Evolutionary conservation across 306 rosid species (phyloP), one percentile per base, ranked within the genome.

Genomic region (Argentina anserina): DNA sequence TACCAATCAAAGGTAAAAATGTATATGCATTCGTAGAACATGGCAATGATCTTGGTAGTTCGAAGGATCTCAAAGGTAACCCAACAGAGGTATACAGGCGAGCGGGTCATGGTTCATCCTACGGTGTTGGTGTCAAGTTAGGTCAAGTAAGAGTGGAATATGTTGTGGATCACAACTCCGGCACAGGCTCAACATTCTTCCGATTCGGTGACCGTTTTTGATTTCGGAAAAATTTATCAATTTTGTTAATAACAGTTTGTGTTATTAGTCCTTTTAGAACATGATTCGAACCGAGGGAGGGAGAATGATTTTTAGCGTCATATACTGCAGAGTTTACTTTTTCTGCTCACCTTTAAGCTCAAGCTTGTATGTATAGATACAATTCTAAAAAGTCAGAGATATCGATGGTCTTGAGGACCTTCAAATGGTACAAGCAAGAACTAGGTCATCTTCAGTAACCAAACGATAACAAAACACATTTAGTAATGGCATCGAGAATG

Each of bases 191-290:
- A 29, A 61, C 92, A n/a, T 91, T 90, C 80, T 90, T 95, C 89
- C 96, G 99, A 52, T 95, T 91, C 11, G 97, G 97, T 42, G 99
- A 95, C 82, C 83, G 97, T 79, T 95, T 95, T 83, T 95, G 83
- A 91, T 85, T 60, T 78, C 72, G 28, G 47, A 67, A 29, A 46
- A 53, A 65, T 74, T 68, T 14, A 9, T 33, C 78, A 56, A 43
- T 73, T 71, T 75, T 85, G 69, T 67, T 75, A 46, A 77, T 60
- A 76, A 60, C 12, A 39, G 52, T 77, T 82, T 72, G 65, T 64
- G 75, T 81, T 21, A 43, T 23, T 14, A 61, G 71, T 76, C 56
- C 72, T 75, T 72, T 36, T 65, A 80, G 43, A 74, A 55, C 55
- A 7, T 47, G 49, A 62, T 71, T 67, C 76, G 52, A 76, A 69